A percentile compares a stretch with the other conserved stretches of the same genome.
These are phyloP conservation scores for Stachybotrys chartarum DNA, from an alignment of 2,329 filamentous ascomycete genomes.

Conservation along the genomic window DNA sequence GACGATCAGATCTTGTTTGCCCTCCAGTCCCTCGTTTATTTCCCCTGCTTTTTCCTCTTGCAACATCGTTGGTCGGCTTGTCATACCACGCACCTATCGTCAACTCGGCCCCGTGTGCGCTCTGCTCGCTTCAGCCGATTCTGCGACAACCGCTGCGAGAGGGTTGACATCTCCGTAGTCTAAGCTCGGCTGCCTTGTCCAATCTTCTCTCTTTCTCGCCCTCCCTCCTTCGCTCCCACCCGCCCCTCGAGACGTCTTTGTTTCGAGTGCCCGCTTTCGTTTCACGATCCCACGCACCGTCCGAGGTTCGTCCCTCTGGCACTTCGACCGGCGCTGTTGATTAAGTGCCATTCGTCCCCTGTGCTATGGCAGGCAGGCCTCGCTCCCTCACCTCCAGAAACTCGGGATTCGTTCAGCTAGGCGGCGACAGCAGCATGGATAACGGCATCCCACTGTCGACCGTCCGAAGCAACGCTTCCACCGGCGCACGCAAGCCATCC, in stretches of 20 bases:
- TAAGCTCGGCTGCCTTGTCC: not conserved
- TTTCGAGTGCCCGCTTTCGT: not conserved
- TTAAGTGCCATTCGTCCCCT: not conserved
- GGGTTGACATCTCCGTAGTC: not conserved
- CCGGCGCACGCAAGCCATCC: constrained; percentile 42
- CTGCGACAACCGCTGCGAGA: not conserved
- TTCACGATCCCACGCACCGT: constrained; percentile 5
- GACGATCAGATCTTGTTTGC: not conserved
- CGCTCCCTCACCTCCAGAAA: constrained; percentile 30
- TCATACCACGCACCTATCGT: no score
- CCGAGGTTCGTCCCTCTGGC: not conserved
- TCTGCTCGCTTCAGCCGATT: not conserved
- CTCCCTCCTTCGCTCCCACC: not conserved
- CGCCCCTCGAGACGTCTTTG: not conserved
- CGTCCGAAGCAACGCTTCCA: constrained; percentile 48
- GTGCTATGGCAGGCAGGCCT: constrained; percentile 17
- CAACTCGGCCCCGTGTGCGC: not conserved
- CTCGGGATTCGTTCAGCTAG: constrained; percentile 38
- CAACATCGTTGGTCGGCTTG: no score
- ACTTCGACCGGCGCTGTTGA: no score
- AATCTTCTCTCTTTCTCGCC: not conserved
- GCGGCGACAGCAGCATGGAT: constrained; percentile 20
- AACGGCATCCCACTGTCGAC: constrained; percentile 46
- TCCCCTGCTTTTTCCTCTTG: not conserved
- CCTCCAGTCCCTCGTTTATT: not conserved